Conservation (phyloP, 2,329 filamentous ascomycete genomes). For the Massarina eburnea region DNA sequence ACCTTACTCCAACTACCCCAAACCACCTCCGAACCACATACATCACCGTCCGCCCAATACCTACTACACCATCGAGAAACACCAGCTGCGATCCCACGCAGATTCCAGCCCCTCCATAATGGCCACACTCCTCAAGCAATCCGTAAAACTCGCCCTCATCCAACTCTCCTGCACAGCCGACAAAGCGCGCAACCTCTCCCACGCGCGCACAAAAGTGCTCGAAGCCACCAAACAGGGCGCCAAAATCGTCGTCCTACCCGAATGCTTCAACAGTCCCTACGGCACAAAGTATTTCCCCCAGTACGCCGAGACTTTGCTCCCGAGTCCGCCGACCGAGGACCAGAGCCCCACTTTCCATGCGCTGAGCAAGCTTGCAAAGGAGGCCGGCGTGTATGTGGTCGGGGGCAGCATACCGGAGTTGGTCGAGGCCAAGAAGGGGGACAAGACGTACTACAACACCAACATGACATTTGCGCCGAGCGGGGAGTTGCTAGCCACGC, state of each 20-base stretch:
- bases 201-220: slow-evolving; percentile 79
- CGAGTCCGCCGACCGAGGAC: slow-evolving; percentile 69
- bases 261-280: slow-evolving; percentile 99
- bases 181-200: slow-evolving; percentile 80
- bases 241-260: slow-evolving; percentile 85
- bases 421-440: slow-evolving; percentile 46
- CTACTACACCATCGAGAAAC: background rate
- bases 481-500: slow-evolving; percentile 79
- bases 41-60: too few species aligned
- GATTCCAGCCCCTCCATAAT: too few species aligned
- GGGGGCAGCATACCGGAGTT: slow-evolving; percentile 92
- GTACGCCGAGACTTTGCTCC: slow-evolving; percentile 86
- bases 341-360: slow-evolving; percentile 85
- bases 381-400: slow-evolving; percentile 78
- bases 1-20: background rate
- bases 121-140: slow-evolving; percentile 38
- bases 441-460: slow-evolving; percentile 76
- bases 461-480: slow-evolving; percentile 77
- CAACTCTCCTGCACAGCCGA: slow-evolving; percentile 63
- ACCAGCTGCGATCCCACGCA: too few species aligned
- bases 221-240: slow-evolving; percentile 76
- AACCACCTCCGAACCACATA: background rate
- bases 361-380: slow-evolving; percentile 74
- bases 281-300: slow-evolving; percentile 86
- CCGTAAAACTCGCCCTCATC: slow-evolving; percentile 43